Percentiles rank a stretch among this genome's conserved stretches.
Conservation (phyloP, 1,139 yeast genomes). For the Hyphopichia buzzinii region DNA sequence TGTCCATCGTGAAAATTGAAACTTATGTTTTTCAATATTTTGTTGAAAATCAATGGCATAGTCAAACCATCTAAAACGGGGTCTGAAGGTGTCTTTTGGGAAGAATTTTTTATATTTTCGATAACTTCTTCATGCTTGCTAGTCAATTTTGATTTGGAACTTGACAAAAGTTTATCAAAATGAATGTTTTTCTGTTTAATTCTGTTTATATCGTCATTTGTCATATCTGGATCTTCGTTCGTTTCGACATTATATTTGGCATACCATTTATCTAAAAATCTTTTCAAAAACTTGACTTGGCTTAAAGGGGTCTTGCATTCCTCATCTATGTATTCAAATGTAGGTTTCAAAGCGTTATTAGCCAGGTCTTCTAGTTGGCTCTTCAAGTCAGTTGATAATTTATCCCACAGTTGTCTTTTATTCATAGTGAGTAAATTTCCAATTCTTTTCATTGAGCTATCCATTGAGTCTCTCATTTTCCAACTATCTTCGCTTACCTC, state of each 20-base stretch:
- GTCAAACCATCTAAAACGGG: constrained; percentile 36
- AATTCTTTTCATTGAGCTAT: background rate
- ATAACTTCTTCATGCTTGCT: constrained; percentile 18
- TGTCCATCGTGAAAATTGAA: constrained; percentile 35
- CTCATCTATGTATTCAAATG: constrained; percentile 19
- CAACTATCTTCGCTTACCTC: background rate
- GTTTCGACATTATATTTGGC: background rate
- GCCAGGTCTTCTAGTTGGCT: constrained; percentile 16
- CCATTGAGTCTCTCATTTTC: background rate
- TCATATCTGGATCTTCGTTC: background rate
- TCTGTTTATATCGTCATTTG: background rate
- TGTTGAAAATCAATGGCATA: constrained; percentile 37
- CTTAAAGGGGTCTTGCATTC: constrained; percentile 5
- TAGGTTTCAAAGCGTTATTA: constrained; percentile 23
- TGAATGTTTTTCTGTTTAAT: constrained; percentile 3
- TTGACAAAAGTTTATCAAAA: constrained; percentile 12
- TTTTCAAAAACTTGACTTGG: constrained; percentile 16
- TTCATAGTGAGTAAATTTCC: background rate
- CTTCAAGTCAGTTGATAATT: constrained; percentile 1
- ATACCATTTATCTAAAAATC: constrained; percentile 15
- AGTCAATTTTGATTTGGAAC: constrained; percentile 11
- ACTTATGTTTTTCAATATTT: constrained; percentile 23
- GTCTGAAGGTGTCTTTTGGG: constrained; percentile 16
- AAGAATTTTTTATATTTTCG: constrained; percentile 11
- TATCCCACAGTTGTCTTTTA: background rate